A percentile compares a stretch with the other conserved stretches of the same genome.
Evolutionary conservation across 352 stramenopile species (phyloP).

Genomic region (Aphanomyces invadans): DNA sequence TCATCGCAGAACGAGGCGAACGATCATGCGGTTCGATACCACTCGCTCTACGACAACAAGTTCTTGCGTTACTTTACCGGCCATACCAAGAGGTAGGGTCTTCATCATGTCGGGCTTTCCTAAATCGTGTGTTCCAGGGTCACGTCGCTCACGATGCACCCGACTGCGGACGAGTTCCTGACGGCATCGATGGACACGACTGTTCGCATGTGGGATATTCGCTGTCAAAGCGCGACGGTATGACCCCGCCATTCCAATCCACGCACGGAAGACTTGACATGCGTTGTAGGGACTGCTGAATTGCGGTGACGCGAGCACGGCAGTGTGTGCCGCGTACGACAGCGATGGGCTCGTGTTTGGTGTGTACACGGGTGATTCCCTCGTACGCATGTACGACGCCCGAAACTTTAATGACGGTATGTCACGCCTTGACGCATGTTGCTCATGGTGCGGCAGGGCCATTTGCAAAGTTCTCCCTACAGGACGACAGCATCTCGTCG

Average conservation of each 20-base stretch:
- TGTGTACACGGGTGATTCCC: slow-evolving; percentile 76
- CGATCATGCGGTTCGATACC: slow-evolving; percentile 75
- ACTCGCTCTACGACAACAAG: slow-evolving; percentile 85
- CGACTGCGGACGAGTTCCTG: slow-evolving; percentile 76
- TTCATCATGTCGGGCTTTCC: background rate
- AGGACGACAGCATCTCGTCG: slow-evolving; percentile 57
- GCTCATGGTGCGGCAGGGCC: slow-evolving; percentile 36
- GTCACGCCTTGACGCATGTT: background rate
- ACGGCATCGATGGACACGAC: slow-evolving; percentile 70
- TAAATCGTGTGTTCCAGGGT: slow-evolving; percentile 36
- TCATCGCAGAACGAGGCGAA: slow-evolving; percentile 65
- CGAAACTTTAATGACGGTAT: slow-evolving; percentile 70
- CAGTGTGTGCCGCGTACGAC: slow-evolving; percentile 66
- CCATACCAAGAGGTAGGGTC: slow-evolving; percentile 55
- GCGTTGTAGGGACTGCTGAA: slow-evolving; percentile 50
- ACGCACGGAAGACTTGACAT: background rate
- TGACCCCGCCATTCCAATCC: background rate
- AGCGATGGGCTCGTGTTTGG: slow-evolving; percentile 78
- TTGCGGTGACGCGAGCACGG: slow-evolving; percentile 23
- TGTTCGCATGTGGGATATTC: slow-evolving; percentile 74
- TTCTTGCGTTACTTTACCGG: slow-evolving; percentile 83
- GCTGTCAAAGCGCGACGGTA: slow-evolving; percentile 52
- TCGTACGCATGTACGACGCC: slow-evolving; percentile 85
- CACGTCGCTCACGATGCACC: slow-evolving; percentile 80
- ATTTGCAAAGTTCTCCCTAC: slow-evolving; percentile 83